A percentile compares a stretch with the other conserved stretches of the same genome.
Evolutionary conservation across 768 basidiomycete genomes (phyloP).

Genomic region (Nidula microcarpa): DNA sequence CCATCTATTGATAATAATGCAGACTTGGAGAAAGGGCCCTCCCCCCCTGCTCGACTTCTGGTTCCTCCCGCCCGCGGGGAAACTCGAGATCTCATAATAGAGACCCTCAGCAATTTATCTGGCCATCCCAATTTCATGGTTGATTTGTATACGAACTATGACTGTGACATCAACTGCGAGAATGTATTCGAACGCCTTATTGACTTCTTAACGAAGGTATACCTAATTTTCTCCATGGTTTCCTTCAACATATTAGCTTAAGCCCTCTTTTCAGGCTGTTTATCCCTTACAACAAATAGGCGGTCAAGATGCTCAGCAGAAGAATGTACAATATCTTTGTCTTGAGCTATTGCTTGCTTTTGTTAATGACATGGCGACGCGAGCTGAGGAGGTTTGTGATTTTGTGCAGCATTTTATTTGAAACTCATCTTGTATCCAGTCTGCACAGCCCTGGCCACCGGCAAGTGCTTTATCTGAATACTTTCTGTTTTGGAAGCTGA

Average conservation of each 20-base stretch:
- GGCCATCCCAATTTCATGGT: constrained; percentile 91
- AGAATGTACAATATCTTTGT: constrained; percentile 82
- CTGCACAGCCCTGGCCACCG: constrained; percentile 55
- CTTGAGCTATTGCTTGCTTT: constrained; percentile 85
- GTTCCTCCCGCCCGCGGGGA: constrained; percentile 82
- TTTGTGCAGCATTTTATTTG: constrained; percentile 7
- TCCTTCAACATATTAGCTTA: too few species aligned
- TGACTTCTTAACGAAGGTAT: constrained; percentile 84
- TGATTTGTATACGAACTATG: constrained; percentile 93
- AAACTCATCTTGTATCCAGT: constrained; percentile 20
- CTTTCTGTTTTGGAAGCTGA: neutral
- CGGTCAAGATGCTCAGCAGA: constrained; percentile 58
- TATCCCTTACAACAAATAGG: constrained; percentile 66
- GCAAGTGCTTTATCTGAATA: constrained; percentile 34
- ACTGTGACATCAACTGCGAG: constrained; percentile 95
- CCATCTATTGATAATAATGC: constrained; percentile 23
- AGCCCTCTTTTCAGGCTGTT: constrained; percentile 53
- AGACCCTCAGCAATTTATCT: constrained; percentile 79
- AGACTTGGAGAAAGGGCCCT: constrained; percentile 41
- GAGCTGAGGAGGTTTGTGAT: constrained; percentile 40
- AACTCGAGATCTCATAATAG: constrained; percentile 85
- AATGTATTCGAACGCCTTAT: constrained; percentile 90
- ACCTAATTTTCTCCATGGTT: too few species aligned
- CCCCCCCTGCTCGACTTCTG: constrained; percentile 51
- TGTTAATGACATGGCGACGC: constrained; percentile 81